Evolutionary conservation across 176 grass and related monocot genomes (phyloP).

Genomic region (Aechmea fasciata): DNA sequence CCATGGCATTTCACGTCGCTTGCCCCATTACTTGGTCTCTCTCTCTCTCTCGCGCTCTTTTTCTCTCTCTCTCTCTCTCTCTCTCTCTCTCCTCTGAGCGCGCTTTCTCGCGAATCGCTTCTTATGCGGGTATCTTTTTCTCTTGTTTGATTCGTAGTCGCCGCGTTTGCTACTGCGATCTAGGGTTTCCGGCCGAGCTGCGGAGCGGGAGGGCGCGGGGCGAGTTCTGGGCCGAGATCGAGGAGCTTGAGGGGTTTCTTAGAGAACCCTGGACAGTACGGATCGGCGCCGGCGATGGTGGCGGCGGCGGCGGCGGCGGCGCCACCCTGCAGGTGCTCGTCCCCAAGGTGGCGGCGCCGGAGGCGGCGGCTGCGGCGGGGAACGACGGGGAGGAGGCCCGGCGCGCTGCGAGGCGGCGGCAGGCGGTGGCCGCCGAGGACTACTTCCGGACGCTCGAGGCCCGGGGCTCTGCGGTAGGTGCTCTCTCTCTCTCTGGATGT

Average conservation of each 20-base stretch:
- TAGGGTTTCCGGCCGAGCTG: conserved; percentile 24
- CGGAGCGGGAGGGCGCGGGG: conserved; percentile 1
- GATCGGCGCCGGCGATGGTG: background rate
- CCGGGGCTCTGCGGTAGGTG: conserved; percentile 5
- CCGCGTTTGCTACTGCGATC: conserved; percentile 43
- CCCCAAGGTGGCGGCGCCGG: background rate
- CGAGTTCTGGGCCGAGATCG: conserved; percentile 24
- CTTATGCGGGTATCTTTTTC: background rate
- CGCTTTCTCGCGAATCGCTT: background rate
- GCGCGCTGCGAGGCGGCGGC: conserved; percentile 27
- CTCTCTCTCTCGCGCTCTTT: conserved; percentile 1
- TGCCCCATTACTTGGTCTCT: conserved; percentile 44
- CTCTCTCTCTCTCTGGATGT: background rate
- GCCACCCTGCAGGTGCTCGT: conserved; percentile 21
- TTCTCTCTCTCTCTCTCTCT: background rate
- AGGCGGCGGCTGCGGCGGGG: background rate
- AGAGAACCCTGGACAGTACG: conserved; percentile 31
- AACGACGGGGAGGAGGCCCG: conserved; percentile 3
- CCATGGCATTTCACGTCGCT: conserved; percentile 48
- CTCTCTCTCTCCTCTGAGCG: background rate
- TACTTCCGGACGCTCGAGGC: conserved; percentile 38
- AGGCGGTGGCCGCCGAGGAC: conserved; percentile 40
- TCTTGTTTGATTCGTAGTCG: conserved; percentile 27
- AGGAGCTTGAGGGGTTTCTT: conserved; percentile 30
- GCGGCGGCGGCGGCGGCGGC: background rate